Evolutionary conservation across 2,329 filamentous ascomycete species (phyloP).

Genomic region (Microthyrium microscopicum): DNA sequence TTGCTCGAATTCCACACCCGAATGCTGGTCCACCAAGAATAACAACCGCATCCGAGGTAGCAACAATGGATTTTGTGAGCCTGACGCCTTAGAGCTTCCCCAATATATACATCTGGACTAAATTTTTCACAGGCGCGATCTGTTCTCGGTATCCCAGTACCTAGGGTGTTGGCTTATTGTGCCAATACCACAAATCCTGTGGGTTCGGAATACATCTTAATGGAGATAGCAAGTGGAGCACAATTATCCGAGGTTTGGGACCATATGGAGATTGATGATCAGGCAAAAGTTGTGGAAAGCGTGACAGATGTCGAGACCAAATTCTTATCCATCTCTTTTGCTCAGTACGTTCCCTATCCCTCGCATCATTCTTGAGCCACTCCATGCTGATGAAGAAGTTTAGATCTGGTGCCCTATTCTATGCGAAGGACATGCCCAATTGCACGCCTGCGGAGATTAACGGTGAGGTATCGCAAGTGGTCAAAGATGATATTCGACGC

Average conservation of each 20-base stretch:
- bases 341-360: neutral
- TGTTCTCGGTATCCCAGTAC: slow-evolving; percentile 14
- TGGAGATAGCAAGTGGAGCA: slow-evolving; percentile 16
- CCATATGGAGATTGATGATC: slow-evolving; percentile 9
- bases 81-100: no score
- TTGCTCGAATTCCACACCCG: slow-evolving; percentile 15
- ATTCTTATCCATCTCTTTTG: slow-evolving; percentile 1
- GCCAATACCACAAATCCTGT: slow-evolving; percentile 13
- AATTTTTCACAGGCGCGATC: slow-evolving; percentile 12
- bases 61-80: slow-evolving; percentile 17
- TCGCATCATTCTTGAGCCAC: neutral
- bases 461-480: no score
- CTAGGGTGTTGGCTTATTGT: slow-evolving; percentile 15
- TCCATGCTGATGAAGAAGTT: neutral
- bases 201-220: slow-evolving; percentile 17
- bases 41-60: slow-evolving; percentile 15
- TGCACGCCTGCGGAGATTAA: no score
- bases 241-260: slow-evolving; percentile 14
- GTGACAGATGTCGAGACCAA: neutral
- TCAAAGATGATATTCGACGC: no score
- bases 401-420: neutral
- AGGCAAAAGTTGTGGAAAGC: neutral
- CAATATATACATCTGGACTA: no score
- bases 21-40: slow-evolving; percentile 12
- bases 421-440: no score